Conservation (phyloP, 768 basidiomycete species). For the Phanerochaete sordida region DNA sequence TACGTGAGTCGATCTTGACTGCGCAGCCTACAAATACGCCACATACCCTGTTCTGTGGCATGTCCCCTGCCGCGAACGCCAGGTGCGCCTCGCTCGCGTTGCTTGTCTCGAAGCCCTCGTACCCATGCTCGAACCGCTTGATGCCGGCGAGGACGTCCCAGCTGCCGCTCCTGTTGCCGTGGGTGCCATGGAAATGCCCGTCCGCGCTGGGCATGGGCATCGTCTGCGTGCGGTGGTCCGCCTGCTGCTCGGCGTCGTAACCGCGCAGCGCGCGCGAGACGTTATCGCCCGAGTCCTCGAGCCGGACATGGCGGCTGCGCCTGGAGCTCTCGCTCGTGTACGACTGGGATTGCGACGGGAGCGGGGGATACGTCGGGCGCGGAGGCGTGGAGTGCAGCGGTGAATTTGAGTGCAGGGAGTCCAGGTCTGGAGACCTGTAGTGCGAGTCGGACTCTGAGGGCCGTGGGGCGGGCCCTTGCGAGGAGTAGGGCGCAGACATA, state of each 20-base stretch:
- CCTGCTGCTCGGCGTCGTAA: conserved; percentile 19
- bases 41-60: conserved; percentile 52
- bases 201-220: conserved; percentile 7
- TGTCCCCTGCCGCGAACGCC: conserved; percentile 58
- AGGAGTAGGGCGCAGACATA: background rate
- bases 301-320: conserved; percentile 12
- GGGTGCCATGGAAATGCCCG: conserved; percentile 4
- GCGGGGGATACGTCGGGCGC: conserved; percentile 6
- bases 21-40: background rate
- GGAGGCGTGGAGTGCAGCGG: conserved; percentile 7
- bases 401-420: conserved; percentile 9
- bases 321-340: background rate
- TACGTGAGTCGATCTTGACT: too few relatives aligned
- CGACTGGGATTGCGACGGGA: conserved; percentile 7
- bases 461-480: background rate
- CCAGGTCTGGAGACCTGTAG: background rate
- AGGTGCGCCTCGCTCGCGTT: conserved; percentile 50
- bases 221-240: conserved; percentile 15
- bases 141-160: conserved; percentile 51
- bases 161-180: conserved; percentile 29
- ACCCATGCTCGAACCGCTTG: conserved; percentile 49
- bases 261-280: conserved; percentile 12
- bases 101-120: conserved; percentile 55
- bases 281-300: conserved; percentile 7
- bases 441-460: conserved; percentile 2